Evolutionary conservation across 2,329 filamentous ascomycete genomes (phyloP), one percentile per base, ranked within the genome.

Genomic region (Drechslera avenae): DNA sequence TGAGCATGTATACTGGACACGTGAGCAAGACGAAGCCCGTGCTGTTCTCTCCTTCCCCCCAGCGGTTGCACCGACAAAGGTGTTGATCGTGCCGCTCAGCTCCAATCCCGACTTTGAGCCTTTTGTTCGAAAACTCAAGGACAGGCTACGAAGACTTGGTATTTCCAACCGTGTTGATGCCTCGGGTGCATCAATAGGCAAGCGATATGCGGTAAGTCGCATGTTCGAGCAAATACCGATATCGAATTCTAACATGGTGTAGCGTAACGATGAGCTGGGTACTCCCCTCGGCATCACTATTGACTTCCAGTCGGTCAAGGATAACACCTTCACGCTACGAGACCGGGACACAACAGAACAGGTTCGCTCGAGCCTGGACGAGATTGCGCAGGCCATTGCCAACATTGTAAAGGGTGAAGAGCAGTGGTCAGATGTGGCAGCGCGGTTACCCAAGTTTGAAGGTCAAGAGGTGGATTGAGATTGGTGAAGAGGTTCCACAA

Each of bases 1-100:
- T 71, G 94, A 99, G 79, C 94, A 99, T 77, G 86, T 84, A 73
- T 99, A 92, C 83, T 99, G 94, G 93, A 90, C 87, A 46, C 89
- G 94, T 59, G 87, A 86, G 60, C 86, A 84, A 57, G 89, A 93
- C 62, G 91, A 94, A 73, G 87, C 91, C 46, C 89, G 92, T 72
- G 88, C 89, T 76, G 83, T 90, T 40, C 80, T 91, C 54, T 90
- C 86, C 6, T 90, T 91, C 79, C 84, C 87, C 69, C 83, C 86
- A 4, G 81, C 84, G 0, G 83, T 97, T 44, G 91, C 94, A n/a
- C 94, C 94, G 2, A 96, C 90, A 59, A 97, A 97, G 81, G 91
- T 97, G 43, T 84, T 97, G 49, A 86, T 99, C 52, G 90, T 96
- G 18, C 93, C 93, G 30, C 83, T 97, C 35, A 96, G 91, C 46